These are phyloP conservation scores for Cyberlindnera suaveolens DNA, from an alignment of 805 yeast species.

Conservation along the genomic window DNA sequence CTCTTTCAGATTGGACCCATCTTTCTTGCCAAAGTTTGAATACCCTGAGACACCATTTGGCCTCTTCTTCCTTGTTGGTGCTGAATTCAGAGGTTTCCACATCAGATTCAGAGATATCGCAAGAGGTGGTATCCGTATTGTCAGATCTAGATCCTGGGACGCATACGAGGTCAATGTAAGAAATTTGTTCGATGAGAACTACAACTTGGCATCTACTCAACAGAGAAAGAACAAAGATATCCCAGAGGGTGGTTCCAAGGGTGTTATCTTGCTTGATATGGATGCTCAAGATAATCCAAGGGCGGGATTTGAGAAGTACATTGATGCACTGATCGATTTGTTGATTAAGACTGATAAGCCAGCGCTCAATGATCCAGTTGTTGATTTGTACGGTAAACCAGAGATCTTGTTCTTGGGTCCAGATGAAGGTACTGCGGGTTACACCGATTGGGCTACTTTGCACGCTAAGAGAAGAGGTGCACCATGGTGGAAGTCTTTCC, in stretches of 20 bases:
- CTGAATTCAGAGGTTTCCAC: conserved; percentile 96
- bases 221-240: conserved; percentile 96
- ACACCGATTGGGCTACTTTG: conserved; percentile 94
- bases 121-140: conserved; percentile 96
- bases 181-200: conserved; percentile 91
- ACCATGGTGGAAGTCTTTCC: conserved; percentile 97
- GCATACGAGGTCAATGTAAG: conserved; percentile 81
- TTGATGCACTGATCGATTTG: conserved; percentile 85
- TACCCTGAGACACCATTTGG: conserved; percentile 93
- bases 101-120: conserved; percentile 95
- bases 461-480: conserved; percentile 93
- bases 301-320: conserved; percentile 85
- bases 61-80: conserved; percentile 92
- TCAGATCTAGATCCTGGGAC: conserved; percentile 78
- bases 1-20: conserved; percentile 85
- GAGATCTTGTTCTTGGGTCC: conserved; percentile 97
- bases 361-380: conserved; percentile 41
- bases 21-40: conserved; percentile 76
- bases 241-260: conserved; percentile 98
- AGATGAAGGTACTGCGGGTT: conserved; percentile 97
- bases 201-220: conserved; percentile 91
- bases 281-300: conserved; percentile 72
- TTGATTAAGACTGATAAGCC: conserved; percentile 60
- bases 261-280: conserved; percentile 78
- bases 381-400: conserved; percentile 75